Evolutionary conservation across 2,329 filamentous ascomycete species (phyloP), one percentile per base, ranked within the genome.

Genomic region (Colletotrichum sp.): DNA sequence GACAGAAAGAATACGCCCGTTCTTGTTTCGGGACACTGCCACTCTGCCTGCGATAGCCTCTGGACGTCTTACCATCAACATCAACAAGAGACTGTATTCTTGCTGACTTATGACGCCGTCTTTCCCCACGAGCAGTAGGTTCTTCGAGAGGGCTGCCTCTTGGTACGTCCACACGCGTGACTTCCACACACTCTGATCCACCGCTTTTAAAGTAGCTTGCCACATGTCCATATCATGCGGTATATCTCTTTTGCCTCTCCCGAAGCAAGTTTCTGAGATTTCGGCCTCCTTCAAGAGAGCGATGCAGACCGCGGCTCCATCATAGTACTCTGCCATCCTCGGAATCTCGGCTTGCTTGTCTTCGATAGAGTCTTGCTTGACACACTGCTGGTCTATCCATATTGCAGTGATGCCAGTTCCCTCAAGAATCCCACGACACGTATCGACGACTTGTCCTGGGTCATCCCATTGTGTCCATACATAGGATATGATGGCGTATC

Each of bases 301-400:
- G 3, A 52, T 52, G 6, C 43, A 52, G 43, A 52, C 43, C n/a
- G 43, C 43, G 0, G 43, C 43, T 0, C n/a, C n/a, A 0, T 52
- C 43, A 13, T 52, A 52, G 7, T 52, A 52, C 3, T 22, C 43
- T 3, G 43, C 43, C 43, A 52, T 52, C n/a, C 7, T 52, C 0
- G 43, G 43, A 13, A 52, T 52, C 5, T 52, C 43, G 43, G 43
- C 43, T 52, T 52, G 43, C 43, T 52, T 52, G 3, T 52, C 43
- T 52, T 52, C 43, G 10, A 52, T 52, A 52, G 43, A 52, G 43
- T 7, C n/a, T 52, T 52, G 43, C n/a, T 13, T 52, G n/a, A 52
- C 43, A 13, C 43, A 52, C 10, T 22, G n/a, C 43, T 52, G 43
- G 43, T 52, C 43, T 22, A 52, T 52, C 43, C 43, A 52, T 22